Conservation (phyloP, 139 green algal genomes). For the Tetraselmis striata region DNA sequence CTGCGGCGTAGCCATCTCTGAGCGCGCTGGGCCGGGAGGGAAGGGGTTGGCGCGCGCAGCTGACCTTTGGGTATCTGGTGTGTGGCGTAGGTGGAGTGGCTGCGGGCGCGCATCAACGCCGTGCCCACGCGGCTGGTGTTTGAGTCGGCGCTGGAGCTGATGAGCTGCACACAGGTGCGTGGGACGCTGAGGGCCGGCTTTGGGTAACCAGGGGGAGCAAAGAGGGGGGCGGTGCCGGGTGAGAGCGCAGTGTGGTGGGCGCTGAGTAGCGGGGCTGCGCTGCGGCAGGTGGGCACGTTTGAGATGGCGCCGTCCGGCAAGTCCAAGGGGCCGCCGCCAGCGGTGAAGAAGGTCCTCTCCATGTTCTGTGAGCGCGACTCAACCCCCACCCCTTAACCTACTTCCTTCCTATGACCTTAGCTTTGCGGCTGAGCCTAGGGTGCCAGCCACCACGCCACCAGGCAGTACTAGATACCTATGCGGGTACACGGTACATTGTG, state of each 20-base stretch:
- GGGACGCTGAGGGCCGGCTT: constrained; percentile 5
- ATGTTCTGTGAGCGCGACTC: not conserved
- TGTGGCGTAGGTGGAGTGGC: constrained; percentile 83
- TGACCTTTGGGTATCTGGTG: not conserved
- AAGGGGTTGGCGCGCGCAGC: too few species aligned
- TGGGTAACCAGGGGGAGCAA: too few species aligned
- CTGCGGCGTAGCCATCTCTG: too few species aligned
- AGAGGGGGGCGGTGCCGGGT: too few species aligned
- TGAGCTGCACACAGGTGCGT: constrained; percentile 74
- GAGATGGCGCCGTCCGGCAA: constrained; percentile 46
- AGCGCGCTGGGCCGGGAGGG: too few species aligned
- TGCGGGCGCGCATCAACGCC: constrained; percentile 44
- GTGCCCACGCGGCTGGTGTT: constrained; percentile 89
- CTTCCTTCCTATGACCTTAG: too few species aligned
- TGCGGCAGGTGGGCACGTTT: constrained; percentile 49
- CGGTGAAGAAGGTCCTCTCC: constrained; percentile 80
- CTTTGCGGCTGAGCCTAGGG: too few species aligned
- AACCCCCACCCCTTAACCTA: too few species aligned
- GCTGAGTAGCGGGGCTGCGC: not conserved
- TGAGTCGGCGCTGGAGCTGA: constrained; percentile 94
- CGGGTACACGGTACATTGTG: too few species aligned
- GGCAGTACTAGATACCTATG: too few species aligned
- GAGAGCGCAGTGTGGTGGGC: too few species aligned
- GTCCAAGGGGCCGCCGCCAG: constrained; percentile 74
- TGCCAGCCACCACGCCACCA: too few species aligned